Evolutionary conservation across 164 flowering plant species (phyloP), one percentile per base, ranked within the genome.

Genomic region (Umbilicus rupestris): DNA sequence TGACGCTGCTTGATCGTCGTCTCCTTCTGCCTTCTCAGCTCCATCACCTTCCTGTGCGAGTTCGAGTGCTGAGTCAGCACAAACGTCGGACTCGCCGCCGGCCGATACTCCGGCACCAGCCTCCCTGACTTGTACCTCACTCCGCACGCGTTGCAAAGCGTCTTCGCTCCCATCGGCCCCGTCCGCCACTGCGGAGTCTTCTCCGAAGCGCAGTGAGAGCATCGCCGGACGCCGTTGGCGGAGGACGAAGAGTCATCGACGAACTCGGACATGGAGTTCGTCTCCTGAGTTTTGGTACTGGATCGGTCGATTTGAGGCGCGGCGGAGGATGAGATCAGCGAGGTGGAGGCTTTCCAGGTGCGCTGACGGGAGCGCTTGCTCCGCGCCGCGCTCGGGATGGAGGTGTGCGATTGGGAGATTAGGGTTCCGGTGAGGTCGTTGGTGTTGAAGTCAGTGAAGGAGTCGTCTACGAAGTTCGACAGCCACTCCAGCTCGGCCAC

Each of bases 101-200:
- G 89, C 16, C 89, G 68, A 71, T 85, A 85, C 66, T 85, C 87
- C 33, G 89, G 89, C 7, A 85, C 89, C 2, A 85, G 83, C 42
- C 89, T 74, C 3, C 89, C 89, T 26, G 89, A 85, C 71, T 85
- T 85, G 80, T 74, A 83, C 12, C 89, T 76, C 20, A 85, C 88
- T 7, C 88, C 88, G 26, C 88, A 84, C 26, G 88, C 88, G 74
- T 84, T 84, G 70, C 88, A 84, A 16, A 79, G 77, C 45, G 87
- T 83, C 70, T 85, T 85, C 9, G 89, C 85, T n/a, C 89, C 89
- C 71, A 80, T 62, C 14, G 89, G 89, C 0, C 89, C 89, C 41
- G 82, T 78, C 24, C 89, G 58, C 89, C 89, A 85, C 74, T 85
- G 87, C 46, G 89, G 89, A 33, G 89, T 85, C 75, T 80, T 85